Evolutionary conservation across 257 asterid species (phyloP).

Genomic region (Thymus mandschuricus): DNA sequence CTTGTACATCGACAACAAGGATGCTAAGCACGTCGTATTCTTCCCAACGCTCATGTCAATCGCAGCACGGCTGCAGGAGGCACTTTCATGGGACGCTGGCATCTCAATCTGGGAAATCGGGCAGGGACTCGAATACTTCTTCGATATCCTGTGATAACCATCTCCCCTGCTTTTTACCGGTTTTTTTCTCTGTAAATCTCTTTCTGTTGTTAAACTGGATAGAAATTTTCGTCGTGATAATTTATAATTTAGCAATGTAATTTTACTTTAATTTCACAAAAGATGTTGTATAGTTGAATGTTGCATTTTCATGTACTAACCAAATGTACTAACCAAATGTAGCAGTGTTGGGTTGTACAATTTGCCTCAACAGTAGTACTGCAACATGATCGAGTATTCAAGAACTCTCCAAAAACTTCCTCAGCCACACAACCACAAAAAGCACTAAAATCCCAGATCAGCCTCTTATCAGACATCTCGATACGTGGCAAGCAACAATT

Average conservation of each 20-base stretch:
- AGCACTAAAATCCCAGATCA: conserved; percentile 19
- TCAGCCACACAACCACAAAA: conserved; percentile 56
- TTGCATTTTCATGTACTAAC: conserved; percentile 19
- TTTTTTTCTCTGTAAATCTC: neutral
- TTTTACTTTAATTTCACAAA: neutral
- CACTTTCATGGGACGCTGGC: conserved; percentile 81
- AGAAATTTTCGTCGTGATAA: conserved; percentile 7
- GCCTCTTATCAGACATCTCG: conserved; percentile 40
- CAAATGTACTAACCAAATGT: too few species aligned
- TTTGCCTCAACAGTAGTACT: conserved; percentile 29
- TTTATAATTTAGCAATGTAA: neutral
- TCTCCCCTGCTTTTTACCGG: conserved; percentile 8
- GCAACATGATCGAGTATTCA: conserved; percentile 19
- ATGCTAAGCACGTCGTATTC: conserved; percentile 74
- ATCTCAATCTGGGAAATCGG: conserved; percentile 97
- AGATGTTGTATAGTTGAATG: neutral
- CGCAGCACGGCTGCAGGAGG: conserved; percentile 70
- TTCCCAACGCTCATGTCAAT: conserved; percentile 80
- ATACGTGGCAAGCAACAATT: conserved; percentile 48
- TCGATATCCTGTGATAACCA: conserved; percentile 57
- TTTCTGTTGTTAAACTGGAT: neutral
- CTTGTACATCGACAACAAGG: conserved; percentile 64
- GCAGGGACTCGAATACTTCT: conserved; percentile 86
- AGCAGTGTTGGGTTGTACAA: conserved; percentile 21
- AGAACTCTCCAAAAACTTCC: conserved; percentile 28